Evolutionary conservation across 2,329 filamentous ascomycete genomes (phyloP), one percentile per base, ranked within the genome.

Genomic region (Aurifilum marmelostoma): DNA sequence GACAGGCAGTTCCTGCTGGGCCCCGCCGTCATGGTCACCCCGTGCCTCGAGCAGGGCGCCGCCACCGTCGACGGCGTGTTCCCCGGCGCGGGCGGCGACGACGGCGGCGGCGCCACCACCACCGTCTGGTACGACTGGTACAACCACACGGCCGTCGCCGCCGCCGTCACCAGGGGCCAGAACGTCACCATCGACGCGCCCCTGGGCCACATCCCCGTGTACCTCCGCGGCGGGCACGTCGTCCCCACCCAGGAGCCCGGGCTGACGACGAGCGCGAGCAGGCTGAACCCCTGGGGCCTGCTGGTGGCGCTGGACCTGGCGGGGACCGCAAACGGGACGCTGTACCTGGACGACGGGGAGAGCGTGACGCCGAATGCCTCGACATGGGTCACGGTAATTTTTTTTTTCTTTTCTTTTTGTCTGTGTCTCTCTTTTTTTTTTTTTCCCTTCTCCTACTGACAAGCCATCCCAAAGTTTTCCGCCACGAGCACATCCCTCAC

Each of bases 51-150:
- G 3, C 88, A 89, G 71, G 88, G 87, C 9, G 86, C 86, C 24
- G 85, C 80, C 0, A 85, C 83, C 1, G 90, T 92, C 9, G 80
- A 87, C 34, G 91, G 89, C 37, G 86, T 92, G 3, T 93, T 94
- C 77, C 91, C 91, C 0, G 91, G 91, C 8, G 77, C 88, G 1
- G 83, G 83, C 1, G 78, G 84, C 0, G 88, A 83, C n/a, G n/a
- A n/a, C n/a, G n/a, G n/a, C n/a, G n/a, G n/a, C n/a, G n/a, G n/a
- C n/a, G n/a, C n/a, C n/a, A n/a, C n/a, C 0, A 16, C 32, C 2
- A 86, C 87, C 54, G 77, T 88, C 2, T 94, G 91, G 89, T 94
- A 93, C 74, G 91, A 94, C 76, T 94, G 91, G 91, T 93, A 93
- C 77, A 91, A 85, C n/a, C 86, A 88, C 64, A 83, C 83, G 0